A percentile compares a stretch with the other conserved stretches of the same genome.
These are phyloP conservation scores for Teratosphaeria nubilosa DNA, from an alignment of 2,329 filamentous ascomycete genomes.

Conservation along the genomic window DNA sequence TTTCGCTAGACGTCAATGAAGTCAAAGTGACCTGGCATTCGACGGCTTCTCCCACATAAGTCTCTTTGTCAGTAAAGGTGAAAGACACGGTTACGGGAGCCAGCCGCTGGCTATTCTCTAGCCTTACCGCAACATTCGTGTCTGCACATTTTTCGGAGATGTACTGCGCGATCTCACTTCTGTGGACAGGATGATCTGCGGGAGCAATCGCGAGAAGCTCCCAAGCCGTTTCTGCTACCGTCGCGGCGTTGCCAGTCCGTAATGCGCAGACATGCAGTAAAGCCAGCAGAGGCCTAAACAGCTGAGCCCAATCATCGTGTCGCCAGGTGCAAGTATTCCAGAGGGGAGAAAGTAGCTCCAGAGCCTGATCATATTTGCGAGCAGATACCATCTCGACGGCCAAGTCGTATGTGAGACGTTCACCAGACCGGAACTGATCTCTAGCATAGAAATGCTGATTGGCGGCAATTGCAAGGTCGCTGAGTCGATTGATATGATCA, in stretches of 20 bases:
- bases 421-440: constrained; percentile 44
- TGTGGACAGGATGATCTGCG: constrained; percentile 1
- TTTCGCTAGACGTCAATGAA: constrained; percentile 36
- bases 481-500: constrained; percentile 37
- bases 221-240: constrained; percentile 46
- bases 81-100: constrained; percentile 40
- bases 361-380: constrained; percentile 41
- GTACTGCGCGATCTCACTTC: constrained; percentile 9
- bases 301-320: constrained; percentile 47
- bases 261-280: constrained; percentile 45
- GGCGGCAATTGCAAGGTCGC: constrained; percentile 37
- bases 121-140: constrained; percentile 8
- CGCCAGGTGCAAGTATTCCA: constrained; percentile 52
- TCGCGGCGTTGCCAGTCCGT: constrained; percentile 32
- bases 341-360: constrained; percentile 41
- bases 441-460: constrained; percentile 40
- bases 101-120: constrained; percentile 12
- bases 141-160: constrained; percentile 2
- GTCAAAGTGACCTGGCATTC: constrained; percentile 45
- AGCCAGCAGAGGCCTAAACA: constrained; percentile 45
- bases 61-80: constrained; percentile 44
- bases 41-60: constrained; percentile 50
- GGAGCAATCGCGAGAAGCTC: constrained; percentile 35
- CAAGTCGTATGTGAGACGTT: constrained; percentile 45
- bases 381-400: constrained; percentile 44